A percentile compares a stretch with the other conserved stretches of the same genome.
Evolutionary conservation across 345 rosid species (phyloP).

Genomic region (Trapa bicornis): DNA sequence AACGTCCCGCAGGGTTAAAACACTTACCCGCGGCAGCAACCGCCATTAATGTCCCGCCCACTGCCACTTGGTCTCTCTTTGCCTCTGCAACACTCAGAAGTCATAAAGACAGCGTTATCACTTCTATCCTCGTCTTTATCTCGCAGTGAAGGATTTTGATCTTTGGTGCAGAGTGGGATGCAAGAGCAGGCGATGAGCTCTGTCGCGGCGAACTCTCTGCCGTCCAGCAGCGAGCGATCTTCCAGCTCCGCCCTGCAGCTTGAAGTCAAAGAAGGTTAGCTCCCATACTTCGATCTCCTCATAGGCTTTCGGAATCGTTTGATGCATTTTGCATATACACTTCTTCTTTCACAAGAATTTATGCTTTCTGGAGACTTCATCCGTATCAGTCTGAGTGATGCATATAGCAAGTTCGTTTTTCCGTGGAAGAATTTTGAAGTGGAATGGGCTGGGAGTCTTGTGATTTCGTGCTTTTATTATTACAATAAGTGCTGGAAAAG

Average conservation of each 20-base stretch:
- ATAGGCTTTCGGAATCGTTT: not conserved
- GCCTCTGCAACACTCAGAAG: not conserved
- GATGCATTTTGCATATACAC: not conserved
- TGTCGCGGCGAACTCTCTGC: conserved; percentile 72
- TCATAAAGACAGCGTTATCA: conserved; percentile 14
- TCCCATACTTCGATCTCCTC: not conserved
- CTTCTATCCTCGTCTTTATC: conserved; percentile 7
- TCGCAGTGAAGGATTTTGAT: not conserved
- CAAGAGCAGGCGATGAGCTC: conserved; percentile 85
- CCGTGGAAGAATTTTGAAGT: not conserved
- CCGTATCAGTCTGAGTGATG: not conserved
- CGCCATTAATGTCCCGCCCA: not conserved
- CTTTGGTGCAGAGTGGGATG: conserved; percentile 23
- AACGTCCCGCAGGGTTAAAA: not conserved
- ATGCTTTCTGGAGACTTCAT: not conserved
- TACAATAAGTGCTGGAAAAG: not conserved
- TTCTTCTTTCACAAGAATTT: not conserved
- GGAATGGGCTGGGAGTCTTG: not conserved
- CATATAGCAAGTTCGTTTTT: not conserved
- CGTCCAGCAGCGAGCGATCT: conserved; percentile 94
- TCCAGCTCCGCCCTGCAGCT: conserved; percentile 81
- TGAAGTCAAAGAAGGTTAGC: conserved; percentile 74
- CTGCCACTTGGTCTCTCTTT: too few relatives aligned
- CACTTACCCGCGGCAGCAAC: not conserved
- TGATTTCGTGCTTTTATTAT: not conserved